Percentiles rank a stretch among this genome's conserved stretches.
Evolutionary conservation across 352 stramenopile species (phyloP).

Genomic region (Globisporangium radiosum): DNA sequence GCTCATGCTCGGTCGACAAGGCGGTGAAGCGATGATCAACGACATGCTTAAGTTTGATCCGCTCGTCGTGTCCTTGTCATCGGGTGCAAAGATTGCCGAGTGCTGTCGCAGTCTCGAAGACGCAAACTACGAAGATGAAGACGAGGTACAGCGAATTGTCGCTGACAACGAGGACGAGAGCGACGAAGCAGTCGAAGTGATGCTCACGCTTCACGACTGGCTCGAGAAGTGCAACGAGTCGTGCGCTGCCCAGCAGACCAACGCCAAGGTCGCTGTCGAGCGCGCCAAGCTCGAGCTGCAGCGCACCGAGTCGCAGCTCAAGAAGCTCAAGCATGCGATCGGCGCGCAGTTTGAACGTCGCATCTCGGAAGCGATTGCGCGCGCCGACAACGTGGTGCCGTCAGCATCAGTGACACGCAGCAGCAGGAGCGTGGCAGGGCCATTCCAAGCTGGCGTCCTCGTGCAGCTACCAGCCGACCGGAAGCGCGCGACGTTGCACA

Average conservation of each 20-base stretch:
- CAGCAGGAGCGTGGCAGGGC: not conserved
- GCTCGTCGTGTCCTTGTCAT: slow-evolving; percentile 28
- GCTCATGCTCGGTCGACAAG: slow-evolving; percentile 34
- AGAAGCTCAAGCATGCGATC: slow-evolving; percentile 51
- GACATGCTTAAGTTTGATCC: slow-evolving; percentile 60
- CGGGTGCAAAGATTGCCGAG: slow-evolving; percentile 25
- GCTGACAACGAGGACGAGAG: slow-evolving; percentile 10
- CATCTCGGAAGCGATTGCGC: slow-evolving; percentile 33
- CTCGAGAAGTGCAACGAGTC: slow-evolving; percentile 49
- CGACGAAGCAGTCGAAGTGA: slow-evolving; percentile 13
- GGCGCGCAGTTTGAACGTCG: slow-evolving; percentile 48
- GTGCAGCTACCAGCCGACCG: slow-evolving; percentile 3
- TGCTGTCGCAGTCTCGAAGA: slow-evolving; percentile 25
- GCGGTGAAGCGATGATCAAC: slow-evolving; percentile 37
- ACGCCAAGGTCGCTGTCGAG: slow-evolving; percentile 26
- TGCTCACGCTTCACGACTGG: slow-evolving; percentile 59
- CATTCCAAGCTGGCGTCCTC: not conserved
- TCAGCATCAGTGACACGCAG: not conserved
- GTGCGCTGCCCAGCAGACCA: slow-evolving; percentile 31
- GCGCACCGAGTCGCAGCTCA: slow-evolving; percentile 49
- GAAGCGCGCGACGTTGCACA: slow-evolving; percentile 2
- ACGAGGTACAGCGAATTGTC: slow-evolving; percentile 4
- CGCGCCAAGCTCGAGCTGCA: slow-evolving; percentile 40
- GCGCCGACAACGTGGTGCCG: slow-evolving; percentile 13
- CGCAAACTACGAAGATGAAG: slow-evolving; percentile 16